Base-by-base conservation (phyloP, 495 filamentous ascomycete genomes). In the Aspergillus egyptiacus region DNA sequence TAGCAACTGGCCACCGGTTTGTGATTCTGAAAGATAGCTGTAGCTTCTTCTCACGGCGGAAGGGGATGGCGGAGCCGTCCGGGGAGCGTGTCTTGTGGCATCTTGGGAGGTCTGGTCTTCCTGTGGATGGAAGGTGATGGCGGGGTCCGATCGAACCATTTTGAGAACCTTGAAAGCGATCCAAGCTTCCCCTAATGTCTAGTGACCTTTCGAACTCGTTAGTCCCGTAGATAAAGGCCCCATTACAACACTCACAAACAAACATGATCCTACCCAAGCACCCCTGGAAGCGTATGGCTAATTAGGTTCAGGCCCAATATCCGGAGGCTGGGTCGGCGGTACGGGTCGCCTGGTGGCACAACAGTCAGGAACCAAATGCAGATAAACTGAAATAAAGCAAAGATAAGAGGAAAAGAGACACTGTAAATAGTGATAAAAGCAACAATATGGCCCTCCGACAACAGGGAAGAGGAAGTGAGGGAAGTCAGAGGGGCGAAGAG, bases 61-160 rank as follows among this genome's bases (percentile, higher is more conserved):
- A 2, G 70, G 70, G 4, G 68, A 71, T 0, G 68, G 68, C 22
- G 70, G 70, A 28, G 68, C 70, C 10, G 70, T 71, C 44, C 62
- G 60, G 24, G 64, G 32, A 13, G 20, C 18, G 24, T 39, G 45
- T 13, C 38, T 10, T 40, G 38, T 10, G n/a, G 53, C 52, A 49
- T 47, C 36, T 17, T 51, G 52, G 31, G 51, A 14, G 10, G 33
- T 10, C 14, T 34, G 55, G 8, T 53, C 41, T 30, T 58, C 53
- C 17, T 41, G 33, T 10, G 55, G 48, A 33, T 48, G 10, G 9
- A 25, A 41, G 19, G 50, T 48, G n/a, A 58, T 44, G 31, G 52
- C 51, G 23, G 59, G 48, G 9, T 54, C 32, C 25, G 59, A 61
- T 34, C 59, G 59, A 51, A 55, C 53, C 59, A 61, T 61, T 35